Evolutionary conservation across 2,329 filamentous ascomycete genomes (phyloP).

Genomic region (Colletotrichum cereale): DNA sequence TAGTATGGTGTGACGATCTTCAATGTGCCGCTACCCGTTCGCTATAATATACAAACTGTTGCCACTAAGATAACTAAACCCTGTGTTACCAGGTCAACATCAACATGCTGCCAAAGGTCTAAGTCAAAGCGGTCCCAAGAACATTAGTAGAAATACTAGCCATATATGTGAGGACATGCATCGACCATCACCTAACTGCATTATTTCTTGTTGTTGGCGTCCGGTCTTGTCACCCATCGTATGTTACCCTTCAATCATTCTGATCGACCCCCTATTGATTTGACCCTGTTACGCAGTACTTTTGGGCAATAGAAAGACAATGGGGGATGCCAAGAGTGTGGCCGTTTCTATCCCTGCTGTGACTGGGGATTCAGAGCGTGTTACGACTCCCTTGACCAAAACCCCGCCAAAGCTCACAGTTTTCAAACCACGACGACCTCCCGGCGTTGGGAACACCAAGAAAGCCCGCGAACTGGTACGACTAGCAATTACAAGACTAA

Average conservation of each 20-base stretch:
- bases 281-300: neutral
- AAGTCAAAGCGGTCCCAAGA: neutral
- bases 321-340: slow-evolving; percentile 7
- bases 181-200: neutral
- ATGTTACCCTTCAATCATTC: neutral
- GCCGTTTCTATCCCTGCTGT: neutral
- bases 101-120: neutral
- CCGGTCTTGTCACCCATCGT: neutral
- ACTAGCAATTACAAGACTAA: neutral
- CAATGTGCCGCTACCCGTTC: neutral
- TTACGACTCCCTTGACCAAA: neutral
- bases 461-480: slow-evolving; percentile 21
- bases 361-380: neutral
- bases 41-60: neutral
- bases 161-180: neutral
- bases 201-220: neutral
- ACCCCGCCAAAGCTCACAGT: neutral
- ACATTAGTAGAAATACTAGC: slow-evolving; percentile 3
- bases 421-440: slow-evolving; percentile 9
- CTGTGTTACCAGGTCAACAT: neutral
- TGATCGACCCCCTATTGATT: neutral
- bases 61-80: neutral
- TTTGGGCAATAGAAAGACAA: neutral
- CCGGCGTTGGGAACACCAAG: slow-evolving; percentile 2
- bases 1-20: neutral